Base-by-base conservation (phyloP, 306 rosid genomes). In the Canavalia ensiformis region DNA sequence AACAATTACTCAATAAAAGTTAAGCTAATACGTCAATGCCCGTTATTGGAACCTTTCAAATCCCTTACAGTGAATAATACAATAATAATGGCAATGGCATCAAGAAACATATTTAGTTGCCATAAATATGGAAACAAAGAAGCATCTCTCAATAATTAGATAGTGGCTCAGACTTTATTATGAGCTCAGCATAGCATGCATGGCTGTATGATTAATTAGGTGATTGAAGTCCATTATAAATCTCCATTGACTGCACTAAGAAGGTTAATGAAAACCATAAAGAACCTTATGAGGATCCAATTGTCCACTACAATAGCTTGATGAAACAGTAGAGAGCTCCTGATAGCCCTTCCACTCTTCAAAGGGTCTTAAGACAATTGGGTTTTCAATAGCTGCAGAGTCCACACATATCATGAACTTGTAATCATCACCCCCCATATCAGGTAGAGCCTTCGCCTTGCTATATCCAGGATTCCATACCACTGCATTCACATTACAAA, bases 291-390 rank as follows among this genome's bases (percentile, higher is more conserved):
- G 39, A 75, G 94, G 94, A 80, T 90, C 94, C 79, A 90, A 65
- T 64, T 90, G 94, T 51, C 94, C 92, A 37, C 92, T 90, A 81
- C 92, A 90, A 78, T 90, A 90, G 88, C 94, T 90, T n/a, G 94
- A 90, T 12, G 87, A 88, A 42, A 90, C 92, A 34, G 83, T 81
- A 2, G 90, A 90, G 30, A 90, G 81, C 67, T 90, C 94, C 78
- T 90, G 94, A 65, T 63, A 82, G 12, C 92, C 92, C 78, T 74
- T 87, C 94, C 94, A 88, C 69, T 90, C 94, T 77, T 88, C 90
- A 52, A 31, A 70, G 8, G 92, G 90, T 72, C 88, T 90, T 84
- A 90, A 83, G 31, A 76, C 60, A 9, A 88, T 74, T 39, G 92
- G 82, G 66, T 64, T 86, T 68, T 88, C 94, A 66, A 88, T 79